Evolutionary conservation across 2,329 filamentous ascomycete genomes (phyloP), one percentile per base, ranked within the genome.

Genomic region (Fusarium sp.): DNA sequence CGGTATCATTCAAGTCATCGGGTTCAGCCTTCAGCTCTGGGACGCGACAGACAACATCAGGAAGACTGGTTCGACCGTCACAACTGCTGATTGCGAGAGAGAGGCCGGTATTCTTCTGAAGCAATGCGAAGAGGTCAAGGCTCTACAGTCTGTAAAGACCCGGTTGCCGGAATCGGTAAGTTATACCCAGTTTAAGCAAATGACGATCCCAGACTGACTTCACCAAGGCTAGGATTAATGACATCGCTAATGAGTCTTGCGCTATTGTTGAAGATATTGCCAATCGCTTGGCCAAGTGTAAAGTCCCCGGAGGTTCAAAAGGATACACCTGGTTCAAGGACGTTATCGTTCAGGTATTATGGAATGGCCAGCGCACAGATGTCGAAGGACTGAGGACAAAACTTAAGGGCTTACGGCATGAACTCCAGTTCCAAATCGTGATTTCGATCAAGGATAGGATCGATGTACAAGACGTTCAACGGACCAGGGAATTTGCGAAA

Each of bases 381-480:
- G 46, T 26, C 15, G 46, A 49, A 7, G 33, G 31, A 7, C 21
- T 24, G 14, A 49, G 17, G 46, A 38, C 6, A 7, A 49, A 13
- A 21, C 46, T 38, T 5, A 8, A 49, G 15, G 8, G 10, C 9
- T 19, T 49, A 9, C 33, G 33, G 8, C 33, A 38, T 31, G 46
- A 49, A n/a, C 46, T 49, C 4, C 46, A 49, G 46, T 49, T 49
- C 11, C 46, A 49, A 14, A 26, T 49, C 15, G 21, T 49, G 31
- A 19, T 49, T 26, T 49, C 46, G 6, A 49, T 49, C 33, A 49
- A 49, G 19, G 11, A 26, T 2, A 38, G 21, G 11, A 21, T 49
- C 2, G 46, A 49, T 13, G 14, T 49, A 13, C 19, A 24, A 13
- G 46, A 49, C 5, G 14, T 49, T 26, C 46, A 49, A 7, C 33